A percentile compares a stretch with the other conserved stretches of the same genome.
These are phyloP conservation scores for Penicillium lagena DNA, from an alignment of 495 filamentous ascomycete genomes.

Conservation along the genomic window DNA sequence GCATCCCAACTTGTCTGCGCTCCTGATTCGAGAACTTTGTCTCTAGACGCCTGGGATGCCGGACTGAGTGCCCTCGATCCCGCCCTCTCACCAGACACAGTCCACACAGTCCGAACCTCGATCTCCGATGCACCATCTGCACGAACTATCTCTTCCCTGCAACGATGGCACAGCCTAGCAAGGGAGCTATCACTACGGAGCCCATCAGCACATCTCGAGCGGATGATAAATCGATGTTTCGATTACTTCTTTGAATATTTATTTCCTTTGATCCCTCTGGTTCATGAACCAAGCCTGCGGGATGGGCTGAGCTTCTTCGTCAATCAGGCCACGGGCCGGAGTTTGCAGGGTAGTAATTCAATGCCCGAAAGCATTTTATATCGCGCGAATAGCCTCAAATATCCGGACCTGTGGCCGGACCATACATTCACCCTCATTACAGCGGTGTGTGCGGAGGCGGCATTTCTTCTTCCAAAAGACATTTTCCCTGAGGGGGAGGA, in stretches of 20 bases:
- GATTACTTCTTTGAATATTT: conserved; percentile 20
- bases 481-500: conserved; percentile 14
- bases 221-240: conserved; percentile 12
- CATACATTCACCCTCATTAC: conserved; percentile 21
- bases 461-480: conserved; percentile 14
- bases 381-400: conserved; percentile 5
- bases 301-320: conserved; percentile 13
- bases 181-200: background rate
- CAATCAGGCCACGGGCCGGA: background rate
- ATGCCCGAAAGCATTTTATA: background rate
- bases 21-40: background rate
- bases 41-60: conserved; percentile 7
- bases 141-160: conserved; percentile 5
- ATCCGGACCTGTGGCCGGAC: conserved; percentile 16
- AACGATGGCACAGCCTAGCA: conserved; percentile 12
- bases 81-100: conserved; percentile 11
- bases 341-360: background rate
- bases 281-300: conserved; percentile 22
- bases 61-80: conserved; percentile 6
- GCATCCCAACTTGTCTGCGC: background rate
- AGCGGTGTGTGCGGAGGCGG: conserved; percentile 16
- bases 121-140: conserved; percentile 8
- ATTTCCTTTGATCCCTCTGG: conserved; percentile 22
- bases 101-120: conserved; percentile 8
- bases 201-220: conserved; percentile 3